A percentile compares a stretch with the other conserved stretches of the same genome.
These are phyloP conservation scores for Metschnikowia colocasiae DNA, from an alignment of 805 yeast species.

Conservation along the genomic window DNA sequence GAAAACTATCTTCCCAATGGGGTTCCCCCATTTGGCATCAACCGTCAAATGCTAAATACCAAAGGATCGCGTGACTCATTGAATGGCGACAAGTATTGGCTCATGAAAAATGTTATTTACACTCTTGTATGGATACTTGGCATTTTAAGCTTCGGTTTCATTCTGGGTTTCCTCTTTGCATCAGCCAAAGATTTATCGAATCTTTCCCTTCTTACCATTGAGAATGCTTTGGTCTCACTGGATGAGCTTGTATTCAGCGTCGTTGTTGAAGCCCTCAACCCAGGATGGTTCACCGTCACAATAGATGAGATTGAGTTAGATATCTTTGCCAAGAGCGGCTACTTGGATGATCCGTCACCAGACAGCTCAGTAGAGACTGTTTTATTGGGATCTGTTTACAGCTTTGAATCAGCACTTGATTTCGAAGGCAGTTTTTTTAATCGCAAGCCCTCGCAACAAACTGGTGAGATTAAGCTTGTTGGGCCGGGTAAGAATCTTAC, in stretches of 20 bases:
- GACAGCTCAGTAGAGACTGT: constrained; percentile 52
- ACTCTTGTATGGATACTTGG: constrained; percentile 44
- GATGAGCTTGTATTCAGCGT: constrained; percentile 83
- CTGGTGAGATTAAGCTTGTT: constrained; percentile 65
- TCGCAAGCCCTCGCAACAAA: constrained; percentile 53
- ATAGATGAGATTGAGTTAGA: constrained; percentile 71
- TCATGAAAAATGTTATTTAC: constrained; percentile 36
- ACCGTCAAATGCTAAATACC: constrained; percentile 28
- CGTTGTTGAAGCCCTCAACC: constrained; percentile 76
- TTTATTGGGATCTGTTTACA: constrained; percentile 63
- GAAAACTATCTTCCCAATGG: background rate
- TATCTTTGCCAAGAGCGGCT: constrained; percentile 73
- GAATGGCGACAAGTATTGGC: constrained; percentile 16
- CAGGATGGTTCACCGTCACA: constrained; percentile 71
- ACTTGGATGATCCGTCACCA: constrained; percentile 21
- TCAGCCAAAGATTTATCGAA: constrained; percentile 78
- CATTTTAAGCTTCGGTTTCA: constrained; percentile 68
- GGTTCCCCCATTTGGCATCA: background rate
- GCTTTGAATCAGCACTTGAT: constrained; percentile 66
- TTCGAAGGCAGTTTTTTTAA: constrained; percentile 79
- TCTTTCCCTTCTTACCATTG: constrained; percentile 57
- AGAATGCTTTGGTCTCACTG: constrained; percentile 70
- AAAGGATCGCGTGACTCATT: constrained; percentile 22
- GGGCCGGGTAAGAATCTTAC: constrained; percentile 62
- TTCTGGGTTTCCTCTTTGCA: constrained; percentile 80